Evolutionary conservation across 192 early-diverging fungal genomes (phyloP), one percentile per base, ranked within the genome.

Genomic region (Linnemannia schmuckeri): DNA sequence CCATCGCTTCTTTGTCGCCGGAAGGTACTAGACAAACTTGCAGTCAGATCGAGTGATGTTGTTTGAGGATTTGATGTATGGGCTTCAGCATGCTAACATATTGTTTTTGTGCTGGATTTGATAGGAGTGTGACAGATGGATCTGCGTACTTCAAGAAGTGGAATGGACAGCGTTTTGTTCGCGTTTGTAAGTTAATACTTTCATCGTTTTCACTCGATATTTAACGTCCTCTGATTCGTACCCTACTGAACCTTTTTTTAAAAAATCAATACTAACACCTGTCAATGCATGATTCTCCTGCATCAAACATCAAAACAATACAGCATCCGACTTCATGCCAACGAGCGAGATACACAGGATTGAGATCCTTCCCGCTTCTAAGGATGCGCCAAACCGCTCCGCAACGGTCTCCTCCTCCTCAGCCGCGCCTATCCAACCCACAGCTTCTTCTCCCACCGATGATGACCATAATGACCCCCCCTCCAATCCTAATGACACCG

Each of bases 141-240:
- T 68, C 85, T 18, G 83, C 91, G 1, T 94, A 93, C 63, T 86
- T 94, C 52, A 83, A 79, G 72, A 89, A 91, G 70, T 94, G 88
- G 79, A 89, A 90, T 74, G 93, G 93, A 22, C 35, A 74, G 4
- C 74, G 88, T 18, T 89, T 93, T 37, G 76, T 68, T 24, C 63
- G 73, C 24, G 85, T 90, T 0, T 82, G 82, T 84, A 79, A 75
- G 82, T 84, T 6, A 20, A 33, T 15, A 46, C 44, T 13, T 13
- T 10, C 44, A 46, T 46, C 2, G 12, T 22, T 20, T 0, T 47
- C 40, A 12, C 12, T 52, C 30, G 27, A 6, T 24, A 3, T 30
- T 33, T 9, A 13, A 46, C 24, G 2, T 5, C 4, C 5, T 24
- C 15, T 30, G 9, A 27, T 74, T 0, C 7, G 49, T 46, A 27